phyloP scores from a whole-genome alignment of 2,329 filamentous ascomycete genomes.

The Alternaria sp. region DNA sequence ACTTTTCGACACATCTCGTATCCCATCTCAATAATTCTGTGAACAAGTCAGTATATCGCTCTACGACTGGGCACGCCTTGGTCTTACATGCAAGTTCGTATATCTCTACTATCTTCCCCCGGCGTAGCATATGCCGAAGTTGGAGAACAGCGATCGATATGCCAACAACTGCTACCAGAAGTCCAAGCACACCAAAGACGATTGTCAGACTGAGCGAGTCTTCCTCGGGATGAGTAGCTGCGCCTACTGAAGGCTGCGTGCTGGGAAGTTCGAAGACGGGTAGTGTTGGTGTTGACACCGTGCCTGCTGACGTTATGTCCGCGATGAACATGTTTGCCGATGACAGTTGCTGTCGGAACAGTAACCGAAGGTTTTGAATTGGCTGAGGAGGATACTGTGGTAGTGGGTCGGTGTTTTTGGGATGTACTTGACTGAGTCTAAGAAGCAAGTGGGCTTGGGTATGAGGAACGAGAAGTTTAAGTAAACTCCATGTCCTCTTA shows the following conservation, averaged over 20 bases:
- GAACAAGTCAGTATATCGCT: neutral
- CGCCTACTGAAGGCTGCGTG: neutral
- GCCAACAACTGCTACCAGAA: neutral
- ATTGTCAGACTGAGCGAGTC: neutral
- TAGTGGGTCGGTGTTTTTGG: too few relatives aligned
- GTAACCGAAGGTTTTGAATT: too few relatives aligned
- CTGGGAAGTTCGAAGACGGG: neutral
- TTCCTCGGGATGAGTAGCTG: neutral
- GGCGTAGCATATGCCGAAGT: conserved; percentile 4
- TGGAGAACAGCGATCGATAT: conserved; percentile 1
- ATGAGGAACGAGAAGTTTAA: neutral
- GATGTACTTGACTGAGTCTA: neutral
- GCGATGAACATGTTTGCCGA: neutral
- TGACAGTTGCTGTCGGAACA: neutral
- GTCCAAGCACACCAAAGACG: conserved; percentile 1
- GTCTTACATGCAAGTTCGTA: conserved; percentile 1
- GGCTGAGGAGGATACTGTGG: neutral
- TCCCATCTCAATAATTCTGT: neutral
- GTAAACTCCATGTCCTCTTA: neutral
- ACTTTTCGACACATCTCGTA: neutral
- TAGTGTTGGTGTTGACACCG: neutral
- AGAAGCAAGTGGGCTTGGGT: neutral
- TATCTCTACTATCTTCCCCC: neutral
- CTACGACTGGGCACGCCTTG: neutral
- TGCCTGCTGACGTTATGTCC: neutral